Base-by-base conservation (phyloP, 192 early-diverging fungal species). In the Fimicolochytrium jonesii region DNA sequence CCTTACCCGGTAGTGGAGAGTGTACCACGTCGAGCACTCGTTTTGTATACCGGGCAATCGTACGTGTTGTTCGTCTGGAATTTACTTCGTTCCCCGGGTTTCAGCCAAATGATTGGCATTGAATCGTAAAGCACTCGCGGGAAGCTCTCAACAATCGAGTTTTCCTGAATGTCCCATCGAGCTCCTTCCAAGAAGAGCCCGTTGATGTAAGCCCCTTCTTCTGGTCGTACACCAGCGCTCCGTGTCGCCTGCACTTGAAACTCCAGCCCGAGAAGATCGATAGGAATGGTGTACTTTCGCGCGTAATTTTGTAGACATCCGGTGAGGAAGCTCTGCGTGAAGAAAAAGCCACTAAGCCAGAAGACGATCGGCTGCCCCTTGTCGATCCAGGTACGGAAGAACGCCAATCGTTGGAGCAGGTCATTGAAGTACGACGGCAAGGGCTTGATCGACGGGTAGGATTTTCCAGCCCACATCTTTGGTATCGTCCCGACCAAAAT, bases 291-390 rank as follows among this genome's bases (percentile, higher is more conserved):
- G 61, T 81, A 76, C 66, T 84, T 84, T 46, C 82, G 50, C 15
- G 80, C 73, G 69, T 59, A 83, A 52, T 83, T 83, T 57, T 80
- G 80, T 13, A 82, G 59, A 54, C 74, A 78, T 1, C 81, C 81
- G 6, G 81, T 83, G 18, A 83, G 61, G 73, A 83, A 83, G 46
- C 72, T 75, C 53, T 81, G 82, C 6, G 82, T 84, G 63, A 84
- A 84, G 60, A 84, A 84, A 59, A 84, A 84, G n/a, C 82, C 82
- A 46, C 77, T 78, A 20, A 84, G 63, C 82, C 82, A 84, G 51
- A 83, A 84, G 0, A 84, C 82, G 11, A 83, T 81, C 0, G 82
- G 82, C 52, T 75, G 80, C 17, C 78, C 78, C n/a, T 82, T 69
- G 44, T 73, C 74, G 23, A 76, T 76, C 82, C 82, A 84, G 18